Conservation (phyloP, 768 basidiomycete species). For the Russula compacta region DNA sequence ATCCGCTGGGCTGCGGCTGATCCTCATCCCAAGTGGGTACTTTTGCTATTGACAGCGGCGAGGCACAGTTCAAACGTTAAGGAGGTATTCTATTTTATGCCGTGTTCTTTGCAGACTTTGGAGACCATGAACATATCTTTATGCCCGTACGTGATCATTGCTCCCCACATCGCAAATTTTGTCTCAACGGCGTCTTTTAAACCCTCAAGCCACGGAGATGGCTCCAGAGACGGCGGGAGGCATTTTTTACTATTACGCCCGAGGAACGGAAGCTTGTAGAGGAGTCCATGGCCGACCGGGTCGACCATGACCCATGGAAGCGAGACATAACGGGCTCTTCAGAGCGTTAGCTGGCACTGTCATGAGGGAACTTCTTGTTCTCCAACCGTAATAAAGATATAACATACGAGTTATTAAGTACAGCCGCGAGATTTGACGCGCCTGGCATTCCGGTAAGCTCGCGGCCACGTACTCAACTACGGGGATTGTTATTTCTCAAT, state of each 20-base stretch:
- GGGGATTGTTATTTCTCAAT: too few species aligned
- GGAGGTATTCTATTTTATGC: slow-evolving; percentile 18
- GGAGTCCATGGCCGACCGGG: background rate
- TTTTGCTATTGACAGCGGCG: background rate
- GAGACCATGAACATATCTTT: slow-evolving; percentile 22
- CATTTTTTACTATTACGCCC: slow-evolving; percentile 50
- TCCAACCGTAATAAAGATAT: background rate
- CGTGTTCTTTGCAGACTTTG: slow-evolving; percentile 22
- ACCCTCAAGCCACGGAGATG: slow-evolving; percentile 46
- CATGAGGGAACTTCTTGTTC: background rate
- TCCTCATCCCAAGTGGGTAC: slow-evolving; percentile 18
- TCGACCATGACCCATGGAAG: background rate
- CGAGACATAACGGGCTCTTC: background rate
- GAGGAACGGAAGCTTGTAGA: slow-evolving; percentile 40
- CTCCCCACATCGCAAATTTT: background rate
- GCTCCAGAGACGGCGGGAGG: slow-evolving; percentile 39
- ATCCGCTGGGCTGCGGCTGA: slow-evolving; percentile 4
- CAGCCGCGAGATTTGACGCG: background rate
- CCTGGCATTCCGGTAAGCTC: background rate
- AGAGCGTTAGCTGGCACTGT: background rate
- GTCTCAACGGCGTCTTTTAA: background rate
- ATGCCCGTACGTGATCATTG: slow-evolving; percentile 18
- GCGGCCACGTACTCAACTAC: background rate
- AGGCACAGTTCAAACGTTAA: background rate
- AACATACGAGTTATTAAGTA: background rate